Base-by-base conservation (phyloP, 371 early-diverging fungal genomes). In the Haplosporangium sp. region DNA sequence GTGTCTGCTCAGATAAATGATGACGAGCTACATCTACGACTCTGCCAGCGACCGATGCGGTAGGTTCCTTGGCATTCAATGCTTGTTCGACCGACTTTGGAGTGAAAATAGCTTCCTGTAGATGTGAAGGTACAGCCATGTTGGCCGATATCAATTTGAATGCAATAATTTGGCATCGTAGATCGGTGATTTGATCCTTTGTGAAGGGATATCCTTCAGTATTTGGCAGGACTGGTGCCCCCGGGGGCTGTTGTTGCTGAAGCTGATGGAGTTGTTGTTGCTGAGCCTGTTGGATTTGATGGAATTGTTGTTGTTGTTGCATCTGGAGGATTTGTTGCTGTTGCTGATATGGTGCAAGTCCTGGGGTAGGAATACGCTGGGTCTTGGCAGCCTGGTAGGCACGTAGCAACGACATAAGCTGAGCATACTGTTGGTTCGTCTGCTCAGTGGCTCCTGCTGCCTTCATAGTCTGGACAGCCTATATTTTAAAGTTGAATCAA, bases 91-190 rank as follows among this genome's bases (percentile, higher is more conserved):
- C 84, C 27, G 82, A 81, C 55, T 83, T 83, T 2, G 78, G 82
- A 50, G 91, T 85, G 44, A 94, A 92, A n/a, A 95, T 88, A 45
- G 89, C 88, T 76, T 91, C 86, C 76, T 92, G 93, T 42, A 96
- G 76, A 65, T 88, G 82, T 10, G 88, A 84, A 27, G 96, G 95
- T 17, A 97, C 82, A 11, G 92, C 90, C 86, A 93, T 82, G 77
- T 94, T 95, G 71, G 89, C 88, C n/a, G 94, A 88, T 44, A 96
- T 91, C 19, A 92, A 83, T 58, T 93, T 92, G 84, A 90, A 96
- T 48, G 95, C 94, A 37, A 89, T 83, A 53, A 96, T 95, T 69
- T 97, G 97, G 70, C 86, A 86, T 63, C 91, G 91, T 50, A 96
- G 86, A 15, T 89, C 86, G 20, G 86, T 84, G 19, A 93, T 63